Percentiles rank a stretch among this genome's conserved stretches.
Conservation (phyloP, 2,329 filamentous ascomycete species). For the Fusarium chuoi region DNA sequence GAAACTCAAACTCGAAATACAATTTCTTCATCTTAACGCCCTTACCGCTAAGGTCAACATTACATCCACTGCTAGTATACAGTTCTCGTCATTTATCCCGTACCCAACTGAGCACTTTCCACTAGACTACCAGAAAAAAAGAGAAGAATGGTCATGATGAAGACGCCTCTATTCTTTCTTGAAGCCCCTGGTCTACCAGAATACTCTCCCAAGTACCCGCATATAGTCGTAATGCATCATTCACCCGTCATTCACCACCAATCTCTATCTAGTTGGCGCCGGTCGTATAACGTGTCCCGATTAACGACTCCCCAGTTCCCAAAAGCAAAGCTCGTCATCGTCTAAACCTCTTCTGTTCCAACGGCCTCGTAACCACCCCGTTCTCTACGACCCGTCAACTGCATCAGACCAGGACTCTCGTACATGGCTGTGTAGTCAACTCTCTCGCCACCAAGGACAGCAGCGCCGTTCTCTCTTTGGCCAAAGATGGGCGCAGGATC, state of each 20-base stretch:
- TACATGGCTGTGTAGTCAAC: slow-evolving; percentile 93
- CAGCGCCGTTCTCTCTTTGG: slow-evolving; percentile 76
- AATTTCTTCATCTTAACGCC: slow-evolving; percentile 14
- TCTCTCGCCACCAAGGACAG: slow-evolving; percentile 78
- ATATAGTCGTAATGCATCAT: slow-evolving; percentile 34
- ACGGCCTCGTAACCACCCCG: slow-evolving; percentile 72
- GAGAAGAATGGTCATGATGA: neutral
- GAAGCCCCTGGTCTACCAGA: neutral
- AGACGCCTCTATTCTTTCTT: neutral
- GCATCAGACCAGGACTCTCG: slow-evolving; percentile 80
- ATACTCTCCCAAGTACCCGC: slow-evolving; percentile 22
- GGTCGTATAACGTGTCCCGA: slow-evolving; percentile 20
- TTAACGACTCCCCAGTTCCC: slow-evolving; percentile 12
- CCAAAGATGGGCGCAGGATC: slow-evolving; percentile 86
- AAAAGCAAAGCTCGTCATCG: neutral
- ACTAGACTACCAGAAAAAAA: neutral
- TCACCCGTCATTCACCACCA: slow-evolving; percentile 33
- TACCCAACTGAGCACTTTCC: slow-evolving; percentile 28
- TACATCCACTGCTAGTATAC: slow-evolving; percentile 37
- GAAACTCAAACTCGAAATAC: slow-evolving; percentile 13
- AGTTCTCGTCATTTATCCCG: slow-evolving; percentile 22
- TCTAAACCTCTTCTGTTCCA: slow-evolving; percentile 61
- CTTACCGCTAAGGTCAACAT: slow-evolving; percentile 32
- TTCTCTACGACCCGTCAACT: slow-evolving; percentile 59
- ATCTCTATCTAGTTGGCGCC: slow-evolving; percentile 10